Evolutionary conservation across 257 asterid species (phyloP).

Genomic region (Euphrasia confusa): DNA sequence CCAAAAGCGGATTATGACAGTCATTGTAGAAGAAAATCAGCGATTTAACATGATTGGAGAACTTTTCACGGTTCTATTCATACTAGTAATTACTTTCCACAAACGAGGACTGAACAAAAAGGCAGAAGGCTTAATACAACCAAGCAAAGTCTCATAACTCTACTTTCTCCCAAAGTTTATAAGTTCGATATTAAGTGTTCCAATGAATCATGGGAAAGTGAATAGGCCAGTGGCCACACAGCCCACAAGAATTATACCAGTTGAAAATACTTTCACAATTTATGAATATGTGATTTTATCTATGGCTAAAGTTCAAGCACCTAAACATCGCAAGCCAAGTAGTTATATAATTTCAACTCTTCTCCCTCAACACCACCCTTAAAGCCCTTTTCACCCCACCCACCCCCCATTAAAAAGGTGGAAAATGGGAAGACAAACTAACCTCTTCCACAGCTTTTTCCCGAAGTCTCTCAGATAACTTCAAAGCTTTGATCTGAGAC

Average conservation of each 20-base stretch:
- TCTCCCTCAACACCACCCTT: neutral
- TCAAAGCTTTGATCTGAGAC: constrained; percentile 81
- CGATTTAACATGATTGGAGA: neutral
- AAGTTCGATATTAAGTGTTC: constrained; percentile 3
- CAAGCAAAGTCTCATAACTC: constrained; percentile 11
- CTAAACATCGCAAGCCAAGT: neutral
- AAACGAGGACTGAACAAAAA: neutral
- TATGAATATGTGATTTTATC: neutral
- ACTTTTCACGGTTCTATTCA: neutral
- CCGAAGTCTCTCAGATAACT: constrained; percentile 67
- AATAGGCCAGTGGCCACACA: constrained; percentile 12
- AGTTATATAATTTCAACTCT: neutral
- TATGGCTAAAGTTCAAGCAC: constrained; percentile 11
- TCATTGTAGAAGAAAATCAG: neutral
- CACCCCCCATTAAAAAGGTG: neutral
- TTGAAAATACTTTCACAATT: neutral
- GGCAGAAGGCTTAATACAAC: constrained; percentile 10
- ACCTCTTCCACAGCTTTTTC: constrained; percentile 99
- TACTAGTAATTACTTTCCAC: constrained; percentile 2
- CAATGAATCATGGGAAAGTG: constrained; percentile 2
- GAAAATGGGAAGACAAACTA: neutral
- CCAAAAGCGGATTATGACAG: neutral
- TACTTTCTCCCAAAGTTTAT: neutral
- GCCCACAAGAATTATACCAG: constrained; percentile 1
- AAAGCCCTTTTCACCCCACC: neutral